Base-by-base conservation (phyloP, 2,329 filamentous ascomycete species). In the Aspergillus sp. region DNA sequence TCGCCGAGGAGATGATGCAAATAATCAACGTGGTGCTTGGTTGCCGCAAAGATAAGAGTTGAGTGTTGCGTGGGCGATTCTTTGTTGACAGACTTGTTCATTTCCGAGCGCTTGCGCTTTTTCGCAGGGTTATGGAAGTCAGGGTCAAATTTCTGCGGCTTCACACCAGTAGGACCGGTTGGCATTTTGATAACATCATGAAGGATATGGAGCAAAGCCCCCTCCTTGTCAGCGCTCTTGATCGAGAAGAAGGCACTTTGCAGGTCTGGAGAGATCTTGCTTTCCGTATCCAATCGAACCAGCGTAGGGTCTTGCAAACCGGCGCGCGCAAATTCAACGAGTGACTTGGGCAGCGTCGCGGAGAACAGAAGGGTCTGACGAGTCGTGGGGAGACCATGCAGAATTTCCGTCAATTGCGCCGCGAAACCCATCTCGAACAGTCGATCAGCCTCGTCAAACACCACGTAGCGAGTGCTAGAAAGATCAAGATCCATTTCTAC, bases 401-500 rank as follows among this genome's bases (percentile, higher is more conserved):
- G 73, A 73, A 97, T 97, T 64, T 98, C 93, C 1, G 86, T 85
- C 56, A 98, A 74, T 62, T 98, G 93, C 3, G 87, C 83, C 4
- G 90, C 89, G 64, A 98, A 98, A 57, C 93, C 94, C 91, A 98
- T 96, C 64, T 98, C 93, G 67, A 98, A 98, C 19, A 98, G 75
- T 45, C 93, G 81, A 75, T 98, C 93, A 1, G 93, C 93, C 67
- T 98, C 93, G 64, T 98, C 93, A 54, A 98, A 98, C 6, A 98
- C 93, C 27, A 95, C 88, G 61, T 98, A 98, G 57, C 82, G 80
- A 51, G 98, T 84, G 3, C 88, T 94, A 0, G 85, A 88, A n/a
- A 98, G 72, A 60, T 96, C 88, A 44, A 98, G 70, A 7, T 78
- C 77, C 94, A 98, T 98, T 64, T 98, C 93, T 19, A 97, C 91